Evolutionary conservation across 2,329 filamentous ascomycete genomes (phyloP).

Genomic region (Cyclaneusma minus): DNA sequence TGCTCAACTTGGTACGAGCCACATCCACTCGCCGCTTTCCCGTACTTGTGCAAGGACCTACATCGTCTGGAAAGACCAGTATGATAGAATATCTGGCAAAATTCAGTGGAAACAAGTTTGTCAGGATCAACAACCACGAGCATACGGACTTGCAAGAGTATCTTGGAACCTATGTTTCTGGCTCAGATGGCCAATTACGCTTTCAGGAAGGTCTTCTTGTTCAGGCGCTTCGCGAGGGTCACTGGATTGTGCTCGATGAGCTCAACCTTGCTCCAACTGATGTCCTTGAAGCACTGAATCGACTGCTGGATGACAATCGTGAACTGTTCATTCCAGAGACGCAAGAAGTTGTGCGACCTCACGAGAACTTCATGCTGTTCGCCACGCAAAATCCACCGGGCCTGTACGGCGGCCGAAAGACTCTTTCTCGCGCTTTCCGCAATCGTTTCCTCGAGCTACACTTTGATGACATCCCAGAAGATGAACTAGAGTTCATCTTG

Average conservation of each 20-base stretch:
- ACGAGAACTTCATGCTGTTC: constrained; percentile 94
- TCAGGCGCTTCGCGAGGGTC: constrained; percentile 77
- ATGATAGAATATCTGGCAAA: constrained; percentile 99
- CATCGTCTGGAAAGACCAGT: constrained; percentile 93
- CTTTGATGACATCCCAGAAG: constrained; percentile 94
- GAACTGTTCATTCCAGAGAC: constrained; percentile 94
- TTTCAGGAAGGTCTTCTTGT: constrained; percentile 94
- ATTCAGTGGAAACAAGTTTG: constrained; percentile 89
- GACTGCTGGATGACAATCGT: constrained; percentile 87
- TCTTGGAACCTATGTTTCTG: constrained; percentile 83
- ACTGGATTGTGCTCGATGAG: constrained; percentile 98
- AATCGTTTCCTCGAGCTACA: constrained; percentile 95
- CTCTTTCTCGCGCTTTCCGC: constrained; percentile 83
- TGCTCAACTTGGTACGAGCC: constrained; percentile 86
- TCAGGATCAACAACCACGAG: constrained; percentile 98
- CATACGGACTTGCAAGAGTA: constrained; percentile 98
- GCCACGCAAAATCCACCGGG: constrained; percentile 95
- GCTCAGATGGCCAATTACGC: constrained; percentile 63
- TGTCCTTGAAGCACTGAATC: constrained; percentile 89
- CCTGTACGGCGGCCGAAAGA: constrained; percentile 86
- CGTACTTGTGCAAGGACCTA: constrained; percentile 89
- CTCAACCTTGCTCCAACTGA: constrained; percentile 94
- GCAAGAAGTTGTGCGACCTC: constrained; percentile 81
- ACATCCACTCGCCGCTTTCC: constrained; percentile 86
- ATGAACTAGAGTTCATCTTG: constrained; percentile 82